Percentiles rank a stretch among this genome's conserved stretches.
Conservation (phyloP, 768 basidiomycete species). For the Rhodotorula sphaerocarpa region DNA sequence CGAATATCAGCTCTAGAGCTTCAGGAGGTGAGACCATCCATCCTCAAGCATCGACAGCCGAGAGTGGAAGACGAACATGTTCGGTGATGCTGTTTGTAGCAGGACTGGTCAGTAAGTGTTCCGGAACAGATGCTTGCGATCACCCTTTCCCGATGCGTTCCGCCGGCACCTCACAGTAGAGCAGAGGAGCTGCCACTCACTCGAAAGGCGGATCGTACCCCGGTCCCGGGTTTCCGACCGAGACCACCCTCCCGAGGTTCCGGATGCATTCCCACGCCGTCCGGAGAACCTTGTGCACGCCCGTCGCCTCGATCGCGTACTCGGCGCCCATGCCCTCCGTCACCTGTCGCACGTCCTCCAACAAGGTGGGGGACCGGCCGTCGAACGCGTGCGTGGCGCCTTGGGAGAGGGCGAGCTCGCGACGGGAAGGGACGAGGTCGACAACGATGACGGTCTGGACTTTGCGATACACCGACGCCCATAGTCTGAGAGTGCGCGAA, state of each 20-base stretch:
- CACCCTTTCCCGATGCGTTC: too few relatives aligned
- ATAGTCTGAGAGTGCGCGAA: constrained; percentile 1
- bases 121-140: too few relatives aligned
- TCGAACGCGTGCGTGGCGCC: constrained; percentile 35
- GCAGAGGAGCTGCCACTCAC: too few relatives aligned
- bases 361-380: constrained; percentile 16
- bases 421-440: constrained; percentile 30
- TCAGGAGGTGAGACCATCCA: too few relatives aligned
- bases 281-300: constrained; percentile 24
- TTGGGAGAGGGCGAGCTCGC: constrained; percentile 28
- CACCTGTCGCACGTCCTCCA: constrained; percentile 18
- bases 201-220: constrained; percentile 6
- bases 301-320: constrained; percentile 35
- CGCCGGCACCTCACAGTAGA: too few relatives aligned
- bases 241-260: constrained; percentile 10
- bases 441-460: constrained; percentile 35
- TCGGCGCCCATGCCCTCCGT: constrained; percentile 28
- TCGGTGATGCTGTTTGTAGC: constrained; percentile 29
- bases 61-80: too few relatives aligned
- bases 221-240: constrained; percentile 23
- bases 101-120: too few relatives aligned
- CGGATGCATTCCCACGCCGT: constrained; percentile 21
- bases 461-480: constrained; percentile 27
- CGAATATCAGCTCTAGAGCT: too few relatives aligned
- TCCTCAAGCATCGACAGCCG: too few relatives aligned